Evolutionary conservation across 2,329 filamentous ascomycete genomes (phyloP).

Genomic region (Aspergillus novoparasiticus): DNA sequence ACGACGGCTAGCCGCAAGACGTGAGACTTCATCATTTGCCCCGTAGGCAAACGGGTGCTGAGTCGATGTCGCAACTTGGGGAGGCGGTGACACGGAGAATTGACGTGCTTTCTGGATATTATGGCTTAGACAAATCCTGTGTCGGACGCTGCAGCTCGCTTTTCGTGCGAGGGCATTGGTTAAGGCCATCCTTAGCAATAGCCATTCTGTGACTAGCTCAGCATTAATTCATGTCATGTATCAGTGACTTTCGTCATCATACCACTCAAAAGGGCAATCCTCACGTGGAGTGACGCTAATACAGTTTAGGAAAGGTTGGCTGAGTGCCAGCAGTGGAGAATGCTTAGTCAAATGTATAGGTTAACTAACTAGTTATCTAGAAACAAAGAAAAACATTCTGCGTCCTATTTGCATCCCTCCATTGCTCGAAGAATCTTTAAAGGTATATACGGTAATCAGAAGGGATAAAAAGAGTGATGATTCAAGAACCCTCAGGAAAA

Average conservation of each 20-base stretch:
- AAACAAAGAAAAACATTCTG: neutral
- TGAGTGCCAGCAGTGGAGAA: neutral
- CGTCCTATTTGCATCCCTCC: neutral
- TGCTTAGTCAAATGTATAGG: neutral
- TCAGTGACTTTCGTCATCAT: neutral
- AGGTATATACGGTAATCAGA: neutral
- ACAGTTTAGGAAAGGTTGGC: neutral
- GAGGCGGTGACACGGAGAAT: conserved; percentile 23
- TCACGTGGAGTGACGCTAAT: conserved; percentile 7
- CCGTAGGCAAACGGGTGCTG: conserved; percentile 54
- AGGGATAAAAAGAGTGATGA: neutral
- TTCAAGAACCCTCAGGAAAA: neutral
- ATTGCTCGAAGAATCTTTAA: neutral
- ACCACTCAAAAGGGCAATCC: conserved; percentile 2
- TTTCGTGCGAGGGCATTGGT: conserved; percentile 16
- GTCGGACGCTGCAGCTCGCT: conserved; percentile 12
- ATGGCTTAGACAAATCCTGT: neutral
- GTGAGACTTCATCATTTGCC: conserved; percentile 75
- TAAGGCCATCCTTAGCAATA: conserved; percentile 25
- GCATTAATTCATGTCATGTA: neutral
- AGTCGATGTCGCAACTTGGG: conserved; percentile 39
- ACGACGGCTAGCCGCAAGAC: conserved; percentile 74
- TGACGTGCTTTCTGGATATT: conserved; percentile 13
- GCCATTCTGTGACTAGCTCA: conserved; percentile 21
- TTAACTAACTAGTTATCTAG: neutral